A percentile compares a stretch with the other conserved stretches of the same genome.
Conservation (phyloP, 2,329 filamentous ascomycete species). For the Diplocarpon mali region DNA sequence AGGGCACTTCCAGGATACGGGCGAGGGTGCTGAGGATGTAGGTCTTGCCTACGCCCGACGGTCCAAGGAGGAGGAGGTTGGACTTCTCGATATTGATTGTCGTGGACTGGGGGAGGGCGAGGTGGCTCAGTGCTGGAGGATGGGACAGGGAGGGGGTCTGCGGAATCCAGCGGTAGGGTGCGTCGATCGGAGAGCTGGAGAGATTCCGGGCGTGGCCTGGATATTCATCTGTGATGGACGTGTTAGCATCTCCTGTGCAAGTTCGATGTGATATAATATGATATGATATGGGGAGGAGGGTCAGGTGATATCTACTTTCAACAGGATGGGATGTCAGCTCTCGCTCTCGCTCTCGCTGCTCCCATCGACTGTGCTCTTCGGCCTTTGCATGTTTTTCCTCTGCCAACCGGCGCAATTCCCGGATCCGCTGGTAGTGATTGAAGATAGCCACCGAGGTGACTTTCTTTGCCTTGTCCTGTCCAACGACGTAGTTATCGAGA, state of each 20-base stretch:
- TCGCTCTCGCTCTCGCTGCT: constrained; percentile 24
- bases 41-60: constrained; percentile 92
- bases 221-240: constrained; percentile 33
- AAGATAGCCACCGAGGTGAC: constrained; percentile 87
- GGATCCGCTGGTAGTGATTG: constrained; percentile 88
- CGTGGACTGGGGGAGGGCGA: constrained; percentile 10
- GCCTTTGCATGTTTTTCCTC: constrained; percentile 50
- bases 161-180: neutral
- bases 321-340: constrained; percentile 56
- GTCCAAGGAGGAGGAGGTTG: constrained; percentile 81
- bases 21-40: constrained; percentile 80
- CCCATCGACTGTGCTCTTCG: constrained; percentile 49
- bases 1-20: constrained; percentile 86
- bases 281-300: constrained; percentile 12
- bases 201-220: constrained; percentile 34
- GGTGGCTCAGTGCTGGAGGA: constrained; percentile 13
- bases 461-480: constrained; percentile 90
- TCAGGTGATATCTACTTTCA: constrained; percentile 49
- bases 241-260: no score
- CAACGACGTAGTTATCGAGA: constrained; percentile 91
- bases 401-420: constrained; percentile 62
- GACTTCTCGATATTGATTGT: constrained; percentile 67
- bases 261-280: no score
- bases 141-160: constrained; percentile 7
- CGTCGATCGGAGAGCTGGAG: neutral